Conservation (phyloP, 768 basidiomycete species). For the Chiua virens region DNA sequence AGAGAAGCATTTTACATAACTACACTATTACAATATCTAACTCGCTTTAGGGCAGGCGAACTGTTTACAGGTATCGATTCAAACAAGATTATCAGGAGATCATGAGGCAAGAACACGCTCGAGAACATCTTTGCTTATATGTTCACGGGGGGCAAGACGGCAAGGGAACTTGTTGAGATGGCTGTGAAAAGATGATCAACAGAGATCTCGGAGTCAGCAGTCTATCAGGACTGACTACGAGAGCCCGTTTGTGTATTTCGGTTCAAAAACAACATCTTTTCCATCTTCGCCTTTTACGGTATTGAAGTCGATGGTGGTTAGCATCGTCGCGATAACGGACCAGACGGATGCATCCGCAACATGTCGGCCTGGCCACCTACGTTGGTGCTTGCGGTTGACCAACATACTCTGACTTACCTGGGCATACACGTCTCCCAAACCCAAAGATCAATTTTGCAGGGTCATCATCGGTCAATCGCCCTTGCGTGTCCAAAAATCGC, state of each 20-base stretch:
- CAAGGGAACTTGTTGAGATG: slow-evolving; percentile 9
- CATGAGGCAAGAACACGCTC: neutral
- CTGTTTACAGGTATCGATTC: too few relatives aligned
- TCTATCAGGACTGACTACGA: slow-evolving; percentile 1
- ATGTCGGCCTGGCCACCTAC: neutral
- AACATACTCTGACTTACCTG: too few relatives aligned
- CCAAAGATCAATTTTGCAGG: too few relatives aligned
- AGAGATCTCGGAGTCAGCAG: too few relatives aligned
- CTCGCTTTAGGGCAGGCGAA: slow-evolving; percentile 21
- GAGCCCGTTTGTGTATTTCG: slow-evolving; percentile 2
- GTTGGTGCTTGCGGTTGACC: too few relatives aligned
- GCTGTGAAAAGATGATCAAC: neutral
- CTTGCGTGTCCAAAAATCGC: too few relatives aligned
- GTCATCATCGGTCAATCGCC: too few relatives aligned
- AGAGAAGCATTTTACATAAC: slow-evolving; percentile 2
- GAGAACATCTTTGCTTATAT: slow-evolving; percentile 1
- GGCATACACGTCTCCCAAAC: too few relatives aligned
- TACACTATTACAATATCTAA: neutral
- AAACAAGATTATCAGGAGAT: neutral
- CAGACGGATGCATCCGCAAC: neutral
- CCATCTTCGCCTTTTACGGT: slow-evolving; percentile 1
- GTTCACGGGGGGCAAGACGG: slow-evolving; percentile 4
- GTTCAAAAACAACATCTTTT: slow-evolving; percentile 1
- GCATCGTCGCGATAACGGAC: neutral
- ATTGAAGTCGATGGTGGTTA: neutral